Conservation (phyloP, 306 rosid genomes). For the Gastrolobium villosum region DNA sequence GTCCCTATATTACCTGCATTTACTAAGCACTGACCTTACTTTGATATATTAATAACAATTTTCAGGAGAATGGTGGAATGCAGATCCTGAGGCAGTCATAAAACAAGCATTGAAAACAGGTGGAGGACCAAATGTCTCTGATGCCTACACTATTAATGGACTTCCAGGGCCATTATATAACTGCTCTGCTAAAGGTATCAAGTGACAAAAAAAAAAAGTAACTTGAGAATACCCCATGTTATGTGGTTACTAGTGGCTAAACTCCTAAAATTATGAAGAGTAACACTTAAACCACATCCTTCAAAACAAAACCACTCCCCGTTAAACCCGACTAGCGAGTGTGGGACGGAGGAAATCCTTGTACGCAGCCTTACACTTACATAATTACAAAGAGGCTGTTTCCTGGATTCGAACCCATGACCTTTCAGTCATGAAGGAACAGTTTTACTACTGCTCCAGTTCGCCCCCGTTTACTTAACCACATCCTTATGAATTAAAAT, state of each 20-base stretch:
- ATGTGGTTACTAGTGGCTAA: background rate
- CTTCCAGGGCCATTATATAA: conserved; percentile 73
- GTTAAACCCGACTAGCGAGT: no score
- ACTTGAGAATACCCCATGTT: background rate
- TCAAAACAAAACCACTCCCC: no score
- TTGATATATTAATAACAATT: background rate
- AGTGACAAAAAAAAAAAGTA: background rate
- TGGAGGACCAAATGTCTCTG: conserved; percentile 78
- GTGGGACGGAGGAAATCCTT: no score
- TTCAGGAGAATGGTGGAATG: conserved; percentile 83
- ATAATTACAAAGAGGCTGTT: no score
- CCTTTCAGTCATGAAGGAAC: no score
- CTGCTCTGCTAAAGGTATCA: conserved; percentile 68
- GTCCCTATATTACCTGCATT: background rate
- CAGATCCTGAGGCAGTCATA: conserved; percentile 68
- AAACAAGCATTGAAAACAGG: conserved; percentile 66
- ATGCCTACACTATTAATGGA: conserved; percentile 76
- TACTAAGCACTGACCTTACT: conserved; percentile 11
- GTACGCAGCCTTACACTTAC: no score
- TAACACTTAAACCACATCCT: no score
- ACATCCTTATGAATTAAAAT: background rate
- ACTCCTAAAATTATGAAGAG: background rate
- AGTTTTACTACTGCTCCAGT: no score
- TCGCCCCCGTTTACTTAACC: no score
- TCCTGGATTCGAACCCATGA: no score